phyloP scores from a whole-genome alignment of 2,329 filamentous ascomycete genomes.

The Leptographium flavum region DNA sequence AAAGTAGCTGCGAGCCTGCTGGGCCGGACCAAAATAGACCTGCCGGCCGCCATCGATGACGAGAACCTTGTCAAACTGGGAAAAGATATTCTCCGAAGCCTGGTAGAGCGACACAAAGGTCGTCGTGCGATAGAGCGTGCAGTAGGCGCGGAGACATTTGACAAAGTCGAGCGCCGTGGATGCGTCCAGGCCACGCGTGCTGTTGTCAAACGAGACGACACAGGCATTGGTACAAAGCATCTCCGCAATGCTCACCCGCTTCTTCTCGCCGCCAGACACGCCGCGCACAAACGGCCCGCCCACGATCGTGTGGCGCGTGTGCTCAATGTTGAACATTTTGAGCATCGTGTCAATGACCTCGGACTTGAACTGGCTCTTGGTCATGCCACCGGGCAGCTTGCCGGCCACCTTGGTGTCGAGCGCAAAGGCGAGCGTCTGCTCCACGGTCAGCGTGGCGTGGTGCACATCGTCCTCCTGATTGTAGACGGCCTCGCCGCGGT shows the following conservation, averaged over 20 bases:
- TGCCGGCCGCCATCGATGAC: constrained; percentile 65
- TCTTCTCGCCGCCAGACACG: constrained; percentile 65
- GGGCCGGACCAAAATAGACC: constrained; percentile 58
- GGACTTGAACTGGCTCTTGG: constrained; percentile 55
- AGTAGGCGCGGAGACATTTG: constrained; percentile 59
- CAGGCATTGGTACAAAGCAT: constrained; percentile 65
- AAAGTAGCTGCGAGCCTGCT: constrained; percentile 59
- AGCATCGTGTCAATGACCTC: constrained; percentile 61
- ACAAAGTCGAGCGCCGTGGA: constrained; percentile 40
- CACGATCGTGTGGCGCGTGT: constrained; percentile 73
- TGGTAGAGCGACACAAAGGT: constrained; percentile 83
- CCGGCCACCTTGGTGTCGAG: constrained; percentile 74
- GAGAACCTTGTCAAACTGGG: constrained; percentile 70
- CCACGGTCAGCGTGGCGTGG: constrained; percentile 71
- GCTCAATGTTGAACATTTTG: constrained; percentile 89
- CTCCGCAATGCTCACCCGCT: constrained; percentile 71
- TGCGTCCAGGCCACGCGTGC: constrained; percentile 40
- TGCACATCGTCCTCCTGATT: constrained; percentile 81
- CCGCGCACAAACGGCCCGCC: constrained; percentile 72
- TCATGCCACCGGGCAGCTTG: constrained; percentile 61
- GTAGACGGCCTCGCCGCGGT: constrained; percentile 72
- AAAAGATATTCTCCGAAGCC: constrained; percentile 69
- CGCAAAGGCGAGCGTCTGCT: constrained; percentile 75
- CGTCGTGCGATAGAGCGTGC: constrained; percentile 69
- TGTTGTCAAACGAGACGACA: constrained; percentile 61